Base-by-base conservation (phyloP, 306 rosid genomes). In the Malus sylvestris region DNA sequence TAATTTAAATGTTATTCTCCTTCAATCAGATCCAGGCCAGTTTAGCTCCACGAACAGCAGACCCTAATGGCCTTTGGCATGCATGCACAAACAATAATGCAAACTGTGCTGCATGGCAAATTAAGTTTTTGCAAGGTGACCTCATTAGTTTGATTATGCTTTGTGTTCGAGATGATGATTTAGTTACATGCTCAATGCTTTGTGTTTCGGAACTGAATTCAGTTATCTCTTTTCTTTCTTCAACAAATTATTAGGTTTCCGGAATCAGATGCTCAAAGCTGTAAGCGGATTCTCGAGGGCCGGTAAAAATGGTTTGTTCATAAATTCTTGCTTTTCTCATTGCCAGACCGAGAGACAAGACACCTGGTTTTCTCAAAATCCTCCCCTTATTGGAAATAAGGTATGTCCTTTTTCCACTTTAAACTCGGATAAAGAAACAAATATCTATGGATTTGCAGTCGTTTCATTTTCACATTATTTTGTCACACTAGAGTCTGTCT, bases 341-440 rank as follows among this genome's bases (percentile, higher is more conserved):
- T 95, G 97, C 90, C 98, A 95, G 87, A 77, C 89, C 4, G 98
- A 90, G 90, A 88, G 95, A 72, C 97, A 83, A 62, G 98, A 92
- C 68, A 95, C 97, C 33, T 92, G 98, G 98, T 92, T 90, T 80
- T 81, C 96, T 40, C 88, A 86, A 74, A 62, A 88, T 75, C 90
- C 97, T 73, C 97, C 98, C 2, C 88, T 81, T 51, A 66, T 92
- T 4, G 38, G 80, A 22, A 89, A 90, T 70, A 95, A 92, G 97
- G 97, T 92, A 73, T 82, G 51, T 61, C 57, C 25, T 59, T 40
- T 23, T 18, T 35, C 40, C 25, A 57, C 33, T 55, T 15, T 20
- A 13, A 14, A 55, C 40, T 49, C 5, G 1, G 55, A 14, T 49
- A 15, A 49, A 49, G 20, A 1, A 49, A 15, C 6, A 5, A 15